Conservation (phyloP, 805 yeast species). For the Sungouiella thailandica region DNA sequence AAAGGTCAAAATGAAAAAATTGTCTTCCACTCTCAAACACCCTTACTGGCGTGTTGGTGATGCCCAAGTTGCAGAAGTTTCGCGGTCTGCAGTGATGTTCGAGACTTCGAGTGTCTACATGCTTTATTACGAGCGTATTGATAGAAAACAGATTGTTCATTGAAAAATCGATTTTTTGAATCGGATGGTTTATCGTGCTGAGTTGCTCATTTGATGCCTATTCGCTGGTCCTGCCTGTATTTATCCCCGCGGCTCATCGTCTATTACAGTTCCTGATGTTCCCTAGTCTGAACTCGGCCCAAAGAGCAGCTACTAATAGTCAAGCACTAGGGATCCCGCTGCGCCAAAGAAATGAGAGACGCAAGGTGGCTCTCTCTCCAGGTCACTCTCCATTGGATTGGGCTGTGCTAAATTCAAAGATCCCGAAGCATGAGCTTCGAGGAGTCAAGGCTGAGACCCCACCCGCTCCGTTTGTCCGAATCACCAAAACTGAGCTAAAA, state of each 20-base stretch:
- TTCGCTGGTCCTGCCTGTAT: background rate
- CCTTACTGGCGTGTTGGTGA: conserved; percentile 90
- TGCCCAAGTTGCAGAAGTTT: conserved; percentile 58
- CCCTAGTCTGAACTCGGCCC: conserved; percentile 29
- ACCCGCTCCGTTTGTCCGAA: conserved; percentile 45
- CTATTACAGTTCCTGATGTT: conserved; percentile 6
- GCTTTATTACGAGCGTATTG: conserved; percentile 70
- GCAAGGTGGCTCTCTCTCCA: conserved; percentile 62
- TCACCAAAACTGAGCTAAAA: conserved; percentile 53
- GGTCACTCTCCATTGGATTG: conserved; percentile 87
- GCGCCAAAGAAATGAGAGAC: conserved; percentile 11
- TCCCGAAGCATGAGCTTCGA: conserved; percentile 45
- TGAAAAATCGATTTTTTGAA: background rate
- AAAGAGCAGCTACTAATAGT: conserved; percentile 21
- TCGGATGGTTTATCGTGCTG: background rate
- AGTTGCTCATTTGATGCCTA: background rate
- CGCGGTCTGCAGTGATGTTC: conserved; percentile 50
- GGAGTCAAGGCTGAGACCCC: conserved; percentile 49
- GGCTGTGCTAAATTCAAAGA: conserved; percentile 54
- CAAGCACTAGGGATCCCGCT: conserved; percentile 11
- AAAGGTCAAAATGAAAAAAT: conserved; percentile 43
- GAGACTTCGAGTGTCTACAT: conserved; percentile 80
- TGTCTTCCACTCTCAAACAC: conserved; percentile 49
- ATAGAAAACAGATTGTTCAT: conserved; percentile 13
- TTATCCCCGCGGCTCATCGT: background rate